These are phyloP conservation scores for Helotiales sp. DNA, from an alignment of 2,329 filamentous ascomycete species.

Conservation along the genomic window DNA sequence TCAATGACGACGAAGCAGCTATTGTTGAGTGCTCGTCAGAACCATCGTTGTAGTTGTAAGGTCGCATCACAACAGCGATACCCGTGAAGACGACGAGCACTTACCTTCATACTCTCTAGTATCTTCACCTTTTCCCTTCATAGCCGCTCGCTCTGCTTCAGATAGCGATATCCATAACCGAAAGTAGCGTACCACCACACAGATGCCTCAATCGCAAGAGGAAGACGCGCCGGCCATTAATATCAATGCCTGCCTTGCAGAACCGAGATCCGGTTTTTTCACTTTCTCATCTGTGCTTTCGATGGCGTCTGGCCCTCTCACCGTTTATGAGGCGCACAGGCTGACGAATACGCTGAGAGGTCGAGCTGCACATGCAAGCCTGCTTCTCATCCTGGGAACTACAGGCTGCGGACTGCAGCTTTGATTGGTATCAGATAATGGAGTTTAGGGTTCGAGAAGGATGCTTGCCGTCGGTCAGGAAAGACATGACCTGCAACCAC, in stretches of 20 bases:
- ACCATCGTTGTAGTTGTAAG: too few species aligned
- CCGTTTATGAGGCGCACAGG: neutral
- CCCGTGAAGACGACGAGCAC: too few species aligned
- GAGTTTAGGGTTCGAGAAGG: neutral
- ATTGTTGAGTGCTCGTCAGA: too few species aligned
- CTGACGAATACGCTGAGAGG: neutral
- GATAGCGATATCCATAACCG: conserved; percentile 1
- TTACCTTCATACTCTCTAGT: neutral
- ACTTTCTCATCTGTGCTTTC: too few species aligned
- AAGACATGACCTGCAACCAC: conserved; percentile 1
- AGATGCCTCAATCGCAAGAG: neutral
- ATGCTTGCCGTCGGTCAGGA: neutral
- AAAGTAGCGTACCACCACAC: neutral
- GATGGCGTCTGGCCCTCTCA: neutral
- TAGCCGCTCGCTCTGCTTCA: neutral
- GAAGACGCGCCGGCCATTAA: neutral
- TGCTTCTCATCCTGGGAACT: neutral
- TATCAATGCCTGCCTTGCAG: conserved; percentile 1
- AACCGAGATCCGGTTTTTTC: conserved; percentile 4
- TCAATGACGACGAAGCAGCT: too few species aligned
- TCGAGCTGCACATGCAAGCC: neutral
- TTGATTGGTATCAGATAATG: neutral
- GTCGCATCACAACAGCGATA: too few species aligned
- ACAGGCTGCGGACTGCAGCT: conserved; percentile 1
- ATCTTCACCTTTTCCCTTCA: neutral